A percentile compares a stretch with the other conserved stretches of the same genome.
These are phyloP conservation scores for Boletus subparvulus DNA, from an alignment of 768 basidiomycete species.

Conservation along the genomic window DNA sequence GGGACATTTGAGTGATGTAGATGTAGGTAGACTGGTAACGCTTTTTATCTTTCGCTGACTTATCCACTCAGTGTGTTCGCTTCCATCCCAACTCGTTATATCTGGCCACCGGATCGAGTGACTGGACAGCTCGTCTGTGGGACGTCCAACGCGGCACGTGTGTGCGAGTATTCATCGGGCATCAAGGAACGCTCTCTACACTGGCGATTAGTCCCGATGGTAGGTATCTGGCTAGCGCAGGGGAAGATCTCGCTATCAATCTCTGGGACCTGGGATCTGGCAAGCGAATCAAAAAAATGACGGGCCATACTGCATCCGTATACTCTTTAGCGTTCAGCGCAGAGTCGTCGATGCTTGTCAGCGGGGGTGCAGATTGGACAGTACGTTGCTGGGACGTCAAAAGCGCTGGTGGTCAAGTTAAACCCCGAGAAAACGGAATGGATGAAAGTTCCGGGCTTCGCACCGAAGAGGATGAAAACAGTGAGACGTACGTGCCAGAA, in stretches of 20 bases:
- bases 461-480: constrained; percentile 50
- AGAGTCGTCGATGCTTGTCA: constrained; percentile 87
- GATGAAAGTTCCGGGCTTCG: constrained; percentile 34
- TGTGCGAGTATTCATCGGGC: constrained; percentile 93
- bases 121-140: constrained; percentile 96
- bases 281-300: constrained; percentile 93
- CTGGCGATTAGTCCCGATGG: constrained; percentile 94
- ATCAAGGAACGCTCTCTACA: constrained; percentile 83
- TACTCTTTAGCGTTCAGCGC: constrained; percentile 90
- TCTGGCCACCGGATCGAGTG: constrained; percentile 94
- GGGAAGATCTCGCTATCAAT: constrained; percentile 90
- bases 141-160: constrained; percentile 95
- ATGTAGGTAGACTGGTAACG: constrained; percentile 58
- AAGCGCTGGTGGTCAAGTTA: constrained; percentile 63
- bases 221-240: constrained; percentile 87
- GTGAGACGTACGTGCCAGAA: constrained; percentile 63
- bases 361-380: constrained; percentile 92
- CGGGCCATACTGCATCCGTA: constrained; percentile 85
- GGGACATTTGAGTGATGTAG: constrained; percentile 95
- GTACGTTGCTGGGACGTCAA: constrained; percentile 99
- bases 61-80: constrained; percentile 69
- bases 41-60: constrained; percentile 2
- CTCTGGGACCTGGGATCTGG: constrained; percentile 98
- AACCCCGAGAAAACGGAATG: constrained; percentile 56
- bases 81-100: constrained; percentile 99